These are phyloP conservation scores for Nematodospora valgi DNA, from an alignment of 805 yeast genomes.

Conservation along the genomic window DNA sequence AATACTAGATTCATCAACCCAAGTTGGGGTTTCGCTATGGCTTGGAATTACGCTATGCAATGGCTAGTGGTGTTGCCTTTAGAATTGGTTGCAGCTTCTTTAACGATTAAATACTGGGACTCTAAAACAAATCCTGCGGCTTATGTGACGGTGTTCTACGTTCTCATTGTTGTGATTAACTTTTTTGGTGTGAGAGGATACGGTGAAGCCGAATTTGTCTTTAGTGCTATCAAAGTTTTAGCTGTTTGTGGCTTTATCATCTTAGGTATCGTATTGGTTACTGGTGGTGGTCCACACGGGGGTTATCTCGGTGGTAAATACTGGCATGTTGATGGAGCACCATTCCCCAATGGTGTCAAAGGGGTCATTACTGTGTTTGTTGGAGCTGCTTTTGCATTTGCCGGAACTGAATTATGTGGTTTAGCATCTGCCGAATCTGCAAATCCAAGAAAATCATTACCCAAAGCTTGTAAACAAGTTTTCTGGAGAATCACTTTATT, in stretches of 20 bases:
- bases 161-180: conserved; percentile 44
- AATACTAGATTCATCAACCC: conserved; percentile 55
- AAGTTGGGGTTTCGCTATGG: conserved; percentile 52
- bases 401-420: conserved; percentile 36
- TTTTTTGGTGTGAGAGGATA: conserved; percentile 53
- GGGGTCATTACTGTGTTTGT: conserved; percentile 35
- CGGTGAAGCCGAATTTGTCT: conserved; percentile 56
- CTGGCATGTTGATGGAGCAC: conserved; percentile 51
- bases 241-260: conserved; percentile 49
- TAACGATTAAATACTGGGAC: conserved; percentile 56
- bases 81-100: conserved; percentile 55
- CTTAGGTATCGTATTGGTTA: conserved; percentile 43
- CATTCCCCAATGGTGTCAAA: conserved; percentile 43
- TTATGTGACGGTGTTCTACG: conserved; percentile 54
- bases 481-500: conserved; percentile 37
- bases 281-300: conserved; percentile 52
- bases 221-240: conserved; percentile 44
- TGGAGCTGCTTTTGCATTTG: conserved; percentile 37
- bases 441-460: conserved; percentile 29
- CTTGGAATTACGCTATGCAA: conserved; percentile 30
- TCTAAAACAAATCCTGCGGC: conserved; percentile 48
- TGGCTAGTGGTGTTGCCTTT: conserved; percentile 46
- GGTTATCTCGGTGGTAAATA: conserved; percentile 45
- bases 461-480: conserved; percentile 36
- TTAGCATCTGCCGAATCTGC: conserved; percentile 37